Evolutionary conservation across 129 eudicot genomes (phyloP).

Genomic region (Artemisia tridentata): DNA sequence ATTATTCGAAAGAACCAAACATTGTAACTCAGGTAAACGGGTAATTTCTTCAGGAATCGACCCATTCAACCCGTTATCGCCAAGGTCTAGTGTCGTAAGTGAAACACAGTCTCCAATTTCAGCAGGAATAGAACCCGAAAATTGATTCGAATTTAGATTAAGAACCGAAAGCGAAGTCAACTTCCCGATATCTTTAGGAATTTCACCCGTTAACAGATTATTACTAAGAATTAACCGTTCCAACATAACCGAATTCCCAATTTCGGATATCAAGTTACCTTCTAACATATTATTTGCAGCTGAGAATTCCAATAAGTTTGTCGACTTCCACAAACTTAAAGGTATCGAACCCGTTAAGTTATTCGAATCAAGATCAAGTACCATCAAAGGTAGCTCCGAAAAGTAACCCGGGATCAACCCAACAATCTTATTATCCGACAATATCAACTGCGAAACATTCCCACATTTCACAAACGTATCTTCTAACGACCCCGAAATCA

Average conservation of each 20-base stretch:
- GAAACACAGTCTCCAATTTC: constrained; percentile 52
- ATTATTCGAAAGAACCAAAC: constrained; percentile 59
- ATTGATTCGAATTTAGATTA: constrained; percentile 48
- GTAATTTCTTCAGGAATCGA: constrained; percentile 53
- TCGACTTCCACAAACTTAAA: constrained; percentile 47
- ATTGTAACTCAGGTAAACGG: constrained; percentile 53
- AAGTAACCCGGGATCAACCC: constrained; percentile 60
- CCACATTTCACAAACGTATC: constrained; percentile 51
- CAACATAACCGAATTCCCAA: constrained; percentile 44
- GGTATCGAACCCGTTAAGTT: constrained; percentile 63
- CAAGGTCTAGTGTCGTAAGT: constrained; percentile 56
- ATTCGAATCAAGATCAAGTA: constrained; percentile 69
- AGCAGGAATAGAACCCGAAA: constrained; percentile 47
- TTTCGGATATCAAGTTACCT: constrained; percentile 39
- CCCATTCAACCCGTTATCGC: constrained; percentile 46
- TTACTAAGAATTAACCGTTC: constrained; percentile 47
- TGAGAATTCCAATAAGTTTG: constrained; percentile 54
- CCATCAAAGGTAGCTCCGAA: constrained; percentile 54
- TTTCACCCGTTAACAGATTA: constrained; percentile 44
- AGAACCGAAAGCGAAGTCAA: constrained; percentile 52
- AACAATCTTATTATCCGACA: constrained; percentile 50
- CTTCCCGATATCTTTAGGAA: constrained; percentile 55
- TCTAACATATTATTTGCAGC: constrained; percentile 61
- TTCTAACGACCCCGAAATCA: constrained; percentile 49
- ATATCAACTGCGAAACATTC: constrained; percentile 47